Evolutionary conservation across 768 basidiomycete genomes (phyloP), one percentile per base, ranked within the genome.

Genomic region (Holtermannia corniformis): DNA sequence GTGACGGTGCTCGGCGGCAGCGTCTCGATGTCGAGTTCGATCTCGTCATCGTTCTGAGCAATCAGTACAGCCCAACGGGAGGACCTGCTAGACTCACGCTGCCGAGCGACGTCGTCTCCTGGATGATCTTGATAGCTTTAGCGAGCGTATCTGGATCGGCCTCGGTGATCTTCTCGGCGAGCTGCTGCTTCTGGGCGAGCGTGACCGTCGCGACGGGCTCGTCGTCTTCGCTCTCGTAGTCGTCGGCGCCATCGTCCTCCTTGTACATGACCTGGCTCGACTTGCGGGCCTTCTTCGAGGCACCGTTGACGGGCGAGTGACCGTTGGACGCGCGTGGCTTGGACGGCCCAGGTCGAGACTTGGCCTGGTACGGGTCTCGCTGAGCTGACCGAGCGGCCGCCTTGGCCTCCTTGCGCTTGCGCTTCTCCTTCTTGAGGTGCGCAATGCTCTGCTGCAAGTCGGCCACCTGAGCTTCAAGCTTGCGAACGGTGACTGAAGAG

Each of bases 151-250:
- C 71, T 20, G 84, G 90, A 59, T 95, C 88, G 22, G 95, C 81
- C 64, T 80, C 80, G 55, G 80, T 79, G 60, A 99, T 99, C 48
- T 90, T 87, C 73, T 96, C 91, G 65, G 91, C 93, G 51, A 99
- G 76, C 68, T 96, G 90, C 74, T 95, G 91, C 84, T 99, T 99
- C 77, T 97, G 93, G 60, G 90, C 88, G 70, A 93, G 87, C 48
- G 87, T 85, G 32, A 96, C 78, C 21, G 54, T 52, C 5, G 48
- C 47, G 14, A 50, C 48, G 37, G 54, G 56, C 27, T 63, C 64
- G 12, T 71, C 71, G 21, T 56, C 59, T 37, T 64, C 61, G 3
- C 57, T 64, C 10, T 58, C 67, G 10, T 50, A 47, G 16, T 52
- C 50, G 12, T 51, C 20, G 24, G 21, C 11, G 5, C 27, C 21